These are phyloP conservation scores for Kalmanozyma brasiliensis DNA, from an alignment of 1,284 basidiomycete species.

Conservation along the genomic window DNA sequence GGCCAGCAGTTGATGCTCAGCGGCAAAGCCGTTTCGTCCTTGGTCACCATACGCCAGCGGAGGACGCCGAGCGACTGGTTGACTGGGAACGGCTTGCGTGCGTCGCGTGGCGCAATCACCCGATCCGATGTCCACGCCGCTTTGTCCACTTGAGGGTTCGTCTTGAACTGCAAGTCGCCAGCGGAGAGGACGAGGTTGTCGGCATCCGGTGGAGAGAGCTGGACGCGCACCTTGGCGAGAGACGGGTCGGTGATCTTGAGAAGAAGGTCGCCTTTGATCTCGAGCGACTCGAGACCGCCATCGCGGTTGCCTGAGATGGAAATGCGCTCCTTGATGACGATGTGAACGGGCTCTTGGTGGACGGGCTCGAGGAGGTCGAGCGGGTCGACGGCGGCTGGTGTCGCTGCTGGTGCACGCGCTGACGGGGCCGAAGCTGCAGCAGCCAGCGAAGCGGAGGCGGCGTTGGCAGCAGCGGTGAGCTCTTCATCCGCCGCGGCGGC, in stretches of 20 bases:
- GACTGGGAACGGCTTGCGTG: conserved; percentile 84
- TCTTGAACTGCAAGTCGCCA: conserved; percentile 84
- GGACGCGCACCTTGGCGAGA: conserved; percentile 80
- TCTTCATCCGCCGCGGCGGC: conserved; percentile 69
- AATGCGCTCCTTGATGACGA: conserved; percentile 84
- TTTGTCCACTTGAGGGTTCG: conserved; percentile 93
- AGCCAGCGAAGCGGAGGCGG: conserved; percentile 62
- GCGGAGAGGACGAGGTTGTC: conserved; percentile 75
- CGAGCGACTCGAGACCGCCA: conserved; percentile 87
- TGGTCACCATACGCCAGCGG: conserved; percentile 90
- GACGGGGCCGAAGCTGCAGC: conserved; percentile 31
- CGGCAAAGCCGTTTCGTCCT: conserved; percentile 90
- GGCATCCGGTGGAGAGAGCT: conserved; percentile 72
- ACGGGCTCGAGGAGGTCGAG: conserved; percentile 76
- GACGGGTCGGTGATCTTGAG: conserved; percentile 82
- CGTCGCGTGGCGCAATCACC: conserved; percentile 84
- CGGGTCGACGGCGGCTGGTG: conserved; percentile 70
- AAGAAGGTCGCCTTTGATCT: conserved; percentile 93
- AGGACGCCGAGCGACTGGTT: conserved; percentile 80
- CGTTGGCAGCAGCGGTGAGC: conserved; percentile 69
- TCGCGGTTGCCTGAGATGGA: conserved; percentile 85
- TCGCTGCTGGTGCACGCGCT: conserved; percentile 66
- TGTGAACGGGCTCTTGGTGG: conserved; percentile 83
- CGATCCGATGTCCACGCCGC: conserved; percentile 76
- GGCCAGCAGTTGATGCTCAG: conserved; percentile 97